Evolutionary conservation across 2,329 filamentous ascomycete species (phyloP).

Genomic region (Tolypocladium album): DNA sequence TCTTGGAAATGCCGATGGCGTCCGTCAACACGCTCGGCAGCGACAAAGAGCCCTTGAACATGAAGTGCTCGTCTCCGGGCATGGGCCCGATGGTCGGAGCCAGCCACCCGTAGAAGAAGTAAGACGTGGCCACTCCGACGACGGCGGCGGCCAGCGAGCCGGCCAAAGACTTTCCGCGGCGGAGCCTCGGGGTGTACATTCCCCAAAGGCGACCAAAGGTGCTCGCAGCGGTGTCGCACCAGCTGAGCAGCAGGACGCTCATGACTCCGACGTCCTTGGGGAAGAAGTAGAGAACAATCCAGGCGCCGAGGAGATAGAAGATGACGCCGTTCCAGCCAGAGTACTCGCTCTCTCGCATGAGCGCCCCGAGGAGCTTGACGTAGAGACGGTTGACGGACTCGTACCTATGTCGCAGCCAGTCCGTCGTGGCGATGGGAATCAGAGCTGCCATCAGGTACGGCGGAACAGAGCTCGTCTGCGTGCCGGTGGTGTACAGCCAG

Average conservation of each 20-base stretch:
- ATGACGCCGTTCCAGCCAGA: conserved; percentile 94
- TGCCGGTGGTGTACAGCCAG: conserved; percentile 70
- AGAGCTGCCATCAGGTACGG: conserved; percentile 74
- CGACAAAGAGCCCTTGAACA: conserved; percentile 70
- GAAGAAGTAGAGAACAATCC: conserved; percentile 74
- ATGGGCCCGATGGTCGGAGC: conserved; percentile 58
- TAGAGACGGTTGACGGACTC: conserved; percentile 78
- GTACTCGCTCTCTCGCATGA: conserved; percentile 97
- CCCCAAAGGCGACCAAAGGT: conserved; percentile 89
- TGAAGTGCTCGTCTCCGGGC: conserved; percentile 57
- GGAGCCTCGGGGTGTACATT: conserved; percentile 74
- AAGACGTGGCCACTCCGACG: conserved; percentile 73
- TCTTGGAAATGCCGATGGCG: conserved; percentile 48
- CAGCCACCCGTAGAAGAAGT: conserved; percentile 79
- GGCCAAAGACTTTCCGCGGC: conserved; percentile 82
- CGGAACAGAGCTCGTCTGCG: conserved; percentile 67
- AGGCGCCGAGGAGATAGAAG: conserved; percentile 87
- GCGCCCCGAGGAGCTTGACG: conserved; percentile 69
- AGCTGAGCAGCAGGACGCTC: conserved; percentile 81
- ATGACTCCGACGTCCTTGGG: conserved; percentile 91
- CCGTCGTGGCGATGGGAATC: conserved; percentile 72
- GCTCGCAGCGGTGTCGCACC: conserved; percentile 95
- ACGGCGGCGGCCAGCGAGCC: conserved; percentile 77
- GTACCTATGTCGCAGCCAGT: conserved; percentile 75
- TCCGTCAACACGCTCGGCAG: conserved; percentile 52